Percentiles rank a stretch among this genome's conserved stretches.
phyloP scores from a whole-genome alignment of 495 filamentous ascomycete genomes.

The Penicillium crystallinum region DNA sequence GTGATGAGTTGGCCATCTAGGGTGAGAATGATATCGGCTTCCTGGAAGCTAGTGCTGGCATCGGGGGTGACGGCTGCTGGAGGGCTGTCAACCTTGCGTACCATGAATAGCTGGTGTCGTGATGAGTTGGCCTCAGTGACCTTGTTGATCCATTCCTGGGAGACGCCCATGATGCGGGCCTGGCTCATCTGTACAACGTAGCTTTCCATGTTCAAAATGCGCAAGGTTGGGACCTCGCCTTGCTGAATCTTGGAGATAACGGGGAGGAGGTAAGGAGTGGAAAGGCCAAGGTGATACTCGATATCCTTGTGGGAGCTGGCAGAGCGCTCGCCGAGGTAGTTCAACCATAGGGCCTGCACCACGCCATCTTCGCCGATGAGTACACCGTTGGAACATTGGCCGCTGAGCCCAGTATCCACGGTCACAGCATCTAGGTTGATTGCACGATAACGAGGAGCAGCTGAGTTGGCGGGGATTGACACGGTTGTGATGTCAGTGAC shows the following conservation, averaged over 20 bases:
- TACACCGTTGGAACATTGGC: slow-evolving; percentile 93
- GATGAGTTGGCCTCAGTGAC: slow-evolving; percentile 81
- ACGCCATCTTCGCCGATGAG: slow-evolving; percentile 84
- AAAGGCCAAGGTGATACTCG: slow-evolving; percentile 93
- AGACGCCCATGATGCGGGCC: slow-evolving; percentile 96
- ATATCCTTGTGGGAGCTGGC: slow-evolving; percentile 77
- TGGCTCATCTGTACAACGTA: slow-evolving; percentile 95
- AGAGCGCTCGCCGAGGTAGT: slow-evolving; percentile 86
- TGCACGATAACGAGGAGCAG: slow-evolving; percentile 88
- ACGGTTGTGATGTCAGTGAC: slow-evolving; percentile 98
- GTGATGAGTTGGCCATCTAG: slow-evolving; percentile 91
- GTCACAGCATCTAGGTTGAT: slow-evolving; percentile 98
- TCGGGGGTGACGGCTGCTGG: slow-evolving; percentile 40
- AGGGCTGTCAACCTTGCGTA: slow-evolving; percentile 82
- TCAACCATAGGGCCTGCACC: slow-evolving; percentile 93
- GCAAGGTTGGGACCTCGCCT: slow-evolving; percentile 69
- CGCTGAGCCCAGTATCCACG: slow-evolving; percentile 84
- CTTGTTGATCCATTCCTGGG: slow-evolving; percentile 89
- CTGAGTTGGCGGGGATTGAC: slow-evolving; percentile 86
- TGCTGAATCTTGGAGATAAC: slow-evolving; percentile 78
- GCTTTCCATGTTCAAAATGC: slow-evolving; percentile 90
- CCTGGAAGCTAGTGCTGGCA: slow-evolving; percentile 52
- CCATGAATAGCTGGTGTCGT: slow-evolving; percentile 96
- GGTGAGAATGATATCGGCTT: slow-evolving; percentile 90
- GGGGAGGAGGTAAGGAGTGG: slow-evolving; percentile 81